These are phyloP conservation scores for Leishmania gerbilli DNA, from an alignment of 208 protist genomes.

Conservation along the genomic window DNA sequence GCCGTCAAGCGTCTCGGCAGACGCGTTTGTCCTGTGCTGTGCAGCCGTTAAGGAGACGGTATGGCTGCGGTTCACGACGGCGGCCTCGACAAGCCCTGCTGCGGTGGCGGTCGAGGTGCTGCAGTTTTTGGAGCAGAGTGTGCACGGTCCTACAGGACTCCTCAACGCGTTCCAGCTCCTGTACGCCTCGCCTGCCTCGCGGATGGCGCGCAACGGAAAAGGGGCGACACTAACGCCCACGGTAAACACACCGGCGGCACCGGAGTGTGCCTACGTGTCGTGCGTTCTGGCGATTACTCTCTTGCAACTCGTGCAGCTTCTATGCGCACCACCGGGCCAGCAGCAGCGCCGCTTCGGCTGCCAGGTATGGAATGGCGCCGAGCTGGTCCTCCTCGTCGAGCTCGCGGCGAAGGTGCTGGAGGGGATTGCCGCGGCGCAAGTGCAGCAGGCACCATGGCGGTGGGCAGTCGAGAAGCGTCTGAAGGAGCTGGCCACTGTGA, in stretches of 20 bases:
- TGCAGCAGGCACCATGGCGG: conserved; percentile 14
- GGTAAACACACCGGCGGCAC: not conserved
- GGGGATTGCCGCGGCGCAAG: conserved; percentile 2
- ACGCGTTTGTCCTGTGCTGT: conserved; percentile 41
- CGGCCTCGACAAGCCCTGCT: conserved; percentile 6
- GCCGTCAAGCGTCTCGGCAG: conserved; percentile 3
- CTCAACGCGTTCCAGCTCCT: conserved; percentile 4
- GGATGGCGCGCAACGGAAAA: not conserved
- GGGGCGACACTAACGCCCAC: not conserved
- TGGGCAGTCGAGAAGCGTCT: conserved; percentile 22
- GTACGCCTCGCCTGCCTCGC: not conserved
- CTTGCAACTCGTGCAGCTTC: conserved; percentile 20
- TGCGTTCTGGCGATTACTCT: conserved; percentile 23
- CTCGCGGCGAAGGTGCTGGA: conserved; percentile 22
- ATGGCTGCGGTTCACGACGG: conserved; percentile 25
- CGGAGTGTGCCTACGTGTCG: conserved; percentile 31
- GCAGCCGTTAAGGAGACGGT: conserved; percentile 25
- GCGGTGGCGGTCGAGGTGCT: conserved; percentile 16
- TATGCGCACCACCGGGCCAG: conserved; percentile 11
- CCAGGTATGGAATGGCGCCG: not conserved
- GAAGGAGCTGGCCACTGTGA: not conserved
- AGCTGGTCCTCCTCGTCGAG: conserved; percentile 37
- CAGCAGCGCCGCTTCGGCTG: conserved; percentile 2
- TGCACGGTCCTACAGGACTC: conserved; percentile 28
- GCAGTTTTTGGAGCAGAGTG: conserved; percentile 28